Percentiles rank a stretch among this genome's conserved stretches.
Conservation (phyloP, 495 filamentous ascomycete species). For the Bacidia rubella region DNA sequence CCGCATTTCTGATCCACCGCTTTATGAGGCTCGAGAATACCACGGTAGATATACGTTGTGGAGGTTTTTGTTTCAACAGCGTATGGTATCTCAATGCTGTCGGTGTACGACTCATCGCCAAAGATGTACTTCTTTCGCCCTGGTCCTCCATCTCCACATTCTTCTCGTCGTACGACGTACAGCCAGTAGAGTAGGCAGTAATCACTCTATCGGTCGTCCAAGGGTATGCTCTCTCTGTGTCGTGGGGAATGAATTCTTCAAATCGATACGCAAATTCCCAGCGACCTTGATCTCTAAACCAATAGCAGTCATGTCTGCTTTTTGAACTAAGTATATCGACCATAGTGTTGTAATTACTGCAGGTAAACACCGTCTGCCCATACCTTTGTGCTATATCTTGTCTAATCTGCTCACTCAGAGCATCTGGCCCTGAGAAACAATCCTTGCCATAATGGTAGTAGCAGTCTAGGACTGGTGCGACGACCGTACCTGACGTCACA, state of each 20-base stretch:
- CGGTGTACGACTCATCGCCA: constrained; percentile 4
- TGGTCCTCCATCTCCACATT: too few relatives aligned
- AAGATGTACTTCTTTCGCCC: not conserved
- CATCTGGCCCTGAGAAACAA: too few relatives aligned
- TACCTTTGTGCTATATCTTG: too few relatives aligned
- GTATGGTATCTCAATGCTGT: constrained; percentile 5
- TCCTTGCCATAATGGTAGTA: too few relatives aligned
- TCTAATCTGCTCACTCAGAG: too few relatives aligned
- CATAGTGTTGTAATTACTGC: constrained; percentile 7
- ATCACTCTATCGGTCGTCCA: constrained; percentile 9
- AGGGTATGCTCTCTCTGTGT: constrained; percentile 5
- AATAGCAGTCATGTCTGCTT: not conserved
- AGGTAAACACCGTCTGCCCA: too few relatives aligned
- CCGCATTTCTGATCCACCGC: constrained; percentile 1
- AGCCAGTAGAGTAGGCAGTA: constrained; percentile 5
- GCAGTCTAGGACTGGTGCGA: too few relatives aligned
- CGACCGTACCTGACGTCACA: too few relatives aligned
- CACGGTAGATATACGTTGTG: constrained; percentile 16
- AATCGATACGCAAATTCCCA: constrained; percentile 15
- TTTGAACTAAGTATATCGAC: constrained; percentile 9
- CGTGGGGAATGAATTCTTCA: constrained; percentile 8
- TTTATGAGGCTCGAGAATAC: constrained; percentile 4
- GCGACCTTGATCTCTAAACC: not conserved
- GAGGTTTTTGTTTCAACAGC: not conserved
- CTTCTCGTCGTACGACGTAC: not conserved